Base-by-base conservation (phyloP, 805 yeast species). In the Kuraishia ogatae region DNA sequence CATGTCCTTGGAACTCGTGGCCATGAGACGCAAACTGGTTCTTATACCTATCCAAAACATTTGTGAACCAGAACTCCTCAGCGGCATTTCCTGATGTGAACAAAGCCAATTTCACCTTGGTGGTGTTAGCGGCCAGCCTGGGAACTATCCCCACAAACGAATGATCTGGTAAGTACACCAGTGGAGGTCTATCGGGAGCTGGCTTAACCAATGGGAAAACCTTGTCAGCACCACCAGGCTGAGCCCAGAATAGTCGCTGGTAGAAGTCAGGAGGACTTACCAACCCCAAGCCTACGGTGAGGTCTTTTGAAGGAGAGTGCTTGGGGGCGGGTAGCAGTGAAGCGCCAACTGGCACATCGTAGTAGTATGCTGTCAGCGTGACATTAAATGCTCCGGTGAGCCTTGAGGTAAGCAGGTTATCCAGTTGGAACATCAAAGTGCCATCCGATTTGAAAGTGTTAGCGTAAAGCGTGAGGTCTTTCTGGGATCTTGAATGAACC, bases 11-110 rank as follows among this genome's bases (percentile, higher is more conserved):
- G 19, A 79, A 71, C 4, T 62, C 62, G 51, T 73, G 76, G 1
- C 80, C 78, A 22, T 69, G 62, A 1, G 62, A 58, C 1, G 60
- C 63, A 58, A 81, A 82, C n/a, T 62, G 61, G 48, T 72, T 64
- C n/a, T 66, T 68, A 59, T 68, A 76, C 50, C 71, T 64, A 60
- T 83, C 87, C 49, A 85, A 57, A 19, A 72, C 63, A 59, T 87
- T 85, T 2, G 83, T 68, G 67, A 84, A 90, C 96, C 96, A 89
- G 62, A 87, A 87, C 66, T 90, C 96, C 68, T 89, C 97, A 39
- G 78, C 82, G 2, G 84, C 85, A 62, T 85, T 88, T 2, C 94
- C 96, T 20, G 88, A 80, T 13, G 86, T 81, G 59, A 81, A 83
- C 4, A 89, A 65, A 11, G 85, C 77, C 35, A 89, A 65, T 56